Conservation (phyloP, 1,139 yeast species). For the Suhomyces bokatorum region DNA sequence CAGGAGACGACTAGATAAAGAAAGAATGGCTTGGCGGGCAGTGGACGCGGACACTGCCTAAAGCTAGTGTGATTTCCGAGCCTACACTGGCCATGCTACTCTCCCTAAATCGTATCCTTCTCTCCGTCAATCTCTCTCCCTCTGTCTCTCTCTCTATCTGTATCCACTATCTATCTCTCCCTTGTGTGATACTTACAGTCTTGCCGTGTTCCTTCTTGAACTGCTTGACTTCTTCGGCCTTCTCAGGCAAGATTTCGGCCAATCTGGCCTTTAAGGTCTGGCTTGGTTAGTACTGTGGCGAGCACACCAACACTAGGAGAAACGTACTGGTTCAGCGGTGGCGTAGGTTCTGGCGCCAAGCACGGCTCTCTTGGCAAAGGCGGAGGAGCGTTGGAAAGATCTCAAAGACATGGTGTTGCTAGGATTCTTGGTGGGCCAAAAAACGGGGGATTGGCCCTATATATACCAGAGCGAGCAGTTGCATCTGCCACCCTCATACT, state of each 20-base stretch:
- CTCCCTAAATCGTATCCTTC: too few species aligned
- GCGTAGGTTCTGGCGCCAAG: conserved; percentile 46
- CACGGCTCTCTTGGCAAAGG: conserved; percentile 39
- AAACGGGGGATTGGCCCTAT: conserved; percentile 16
- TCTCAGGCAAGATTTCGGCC: conserved; percentile 88
- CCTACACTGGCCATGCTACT: too few species aligned
- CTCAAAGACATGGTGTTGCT: conserved; percentile 35
- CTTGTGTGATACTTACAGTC: conserved; percentile 49
- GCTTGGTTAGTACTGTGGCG: conserved; percentile 15
- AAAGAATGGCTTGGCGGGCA: too few species aligned
- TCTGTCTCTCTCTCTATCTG: too few species aligned
- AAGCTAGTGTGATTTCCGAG: too few species aligned
- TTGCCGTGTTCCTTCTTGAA: conserved; percentile 87
- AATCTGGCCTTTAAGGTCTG: conserved; percentile 85
- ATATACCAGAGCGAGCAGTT: conserved; percentile 12
- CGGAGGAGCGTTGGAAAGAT: conserved; percentile 39
- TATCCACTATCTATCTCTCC: too few species aligned
- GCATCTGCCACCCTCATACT: conserved; percentile 4
- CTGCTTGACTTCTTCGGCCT: conserved; percentile 87
- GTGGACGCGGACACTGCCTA: too few species aligned
- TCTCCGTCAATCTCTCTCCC: too few species aligned
- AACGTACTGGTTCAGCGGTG: conserved; percentile 54
- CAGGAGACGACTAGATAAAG: too few species aligned
- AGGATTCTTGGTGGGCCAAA: conserved; percentile 10
- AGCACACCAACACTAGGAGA: neutral